These are phyloP conservation scores for Populus hybrid DNA, from an alignment of 441 rosid genomes.

Conservation along the genomic window DNA sequence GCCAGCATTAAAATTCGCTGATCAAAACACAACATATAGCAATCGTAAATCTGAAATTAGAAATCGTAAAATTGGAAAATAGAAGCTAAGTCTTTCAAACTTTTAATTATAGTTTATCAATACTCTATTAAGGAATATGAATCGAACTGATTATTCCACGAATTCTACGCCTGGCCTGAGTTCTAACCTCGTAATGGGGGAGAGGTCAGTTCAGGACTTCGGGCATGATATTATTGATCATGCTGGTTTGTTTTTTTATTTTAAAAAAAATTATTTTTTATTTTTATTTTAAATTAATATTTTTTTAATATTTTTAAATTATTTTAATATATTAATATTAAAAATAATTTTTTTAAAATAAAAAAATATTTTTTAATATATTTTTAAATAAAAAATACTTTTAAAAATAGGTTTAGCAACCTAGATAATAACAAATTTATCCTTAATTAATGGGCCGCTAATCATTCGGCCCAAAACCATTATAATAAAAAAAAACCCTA, in stretches of 20 bases:
- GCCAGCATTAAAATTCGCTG: background rate
- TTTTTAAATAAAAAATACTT: too few species aligned
- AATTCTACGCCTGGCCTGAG: background rate
- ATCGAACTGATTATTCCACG: background rate
- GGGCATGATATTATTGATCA: background rate
- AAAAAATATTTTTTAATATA: too few species aligned
- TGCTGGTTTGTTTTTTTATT: too few species aligned
- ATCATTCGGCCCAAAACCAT: background rate
- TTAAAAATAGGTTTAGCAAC: too few species aligned
- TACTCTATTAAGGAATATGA: background rate
- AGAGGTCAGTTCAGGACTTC: background rate
- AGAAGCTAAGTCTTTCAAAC: background rate
- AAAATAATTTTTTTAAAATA: too few species aligned
- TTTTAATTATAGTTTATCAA: background rate
- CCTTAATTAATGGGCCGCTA: background rate
- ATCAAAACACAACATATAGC: background rate
- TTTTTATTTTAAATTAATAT: too few species aligned
- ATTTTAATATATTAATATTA: too few species aligned
- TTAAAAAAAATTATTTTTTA: too few species aligned
- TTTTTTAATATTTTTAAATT: too few species aligned
- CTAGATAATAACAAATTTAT: too few species aligned
- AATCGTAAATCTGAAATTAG: background rate
- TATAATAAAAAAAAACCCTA: background rate
- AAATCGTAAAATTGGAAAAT: background rate
- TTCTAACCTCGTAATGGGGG: background rate